phyloP scores from a whole-genome alignment of 164 flowering plant species.

The Hamamelis virginiana region DNA sequence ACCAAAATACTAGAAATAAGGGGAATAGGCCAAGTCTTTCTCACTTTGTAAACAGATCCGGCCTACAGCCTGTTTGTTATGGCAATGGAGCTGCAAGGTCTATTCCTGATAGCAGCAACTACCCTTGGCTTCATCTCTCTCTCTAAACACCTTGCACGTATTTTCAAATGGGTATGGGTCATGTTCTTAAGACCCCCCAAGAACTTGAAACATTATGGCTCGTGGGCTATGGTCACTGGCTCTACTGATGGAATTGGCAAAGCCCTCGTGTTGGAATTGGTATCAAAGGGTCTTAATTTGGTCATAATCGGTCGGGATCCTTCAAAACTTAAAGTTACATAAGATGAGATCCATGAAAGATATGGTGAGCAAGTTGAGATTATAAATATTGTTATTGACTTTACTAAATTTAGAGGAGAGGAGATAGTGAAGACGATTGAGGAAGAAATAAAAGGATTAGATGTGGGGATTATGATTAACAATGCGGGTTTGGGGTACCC shows the following conservation, averaged over 20 bases:
- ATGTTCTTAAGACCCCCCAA: no score
- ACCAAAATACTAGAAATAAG: no score
- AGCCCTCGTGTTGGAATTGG: slow-evolving; percentile 47
- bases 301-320: slow-evolving; percentile 52
- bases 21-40: no score
- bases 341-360: slow-evolving; percentile 20
- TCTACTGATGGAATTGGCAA: slow-evolving; percentile 68
- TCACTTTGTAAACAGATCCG: no score
- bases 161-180: slow-evolving; percentile 27
- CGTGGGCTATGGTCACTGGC: slow-evolving; percentile 48
- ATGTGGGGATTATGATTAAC: slow-evolving; percentile 58
- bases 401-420: slow-evolving; percentile 16
- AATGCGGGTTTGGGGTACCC: slow-evolving; percentile 48
- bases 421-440: slow-evolving; percentile 24
- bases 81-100: no score
- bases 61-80: no score
- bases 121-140: slow-evolving; percentile 23
- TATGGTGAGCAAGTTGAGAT: slow-evolving; percentile 13
- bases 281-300: slow-evolving; percentile 47
- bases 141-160: slow-evolving; percentile 1
- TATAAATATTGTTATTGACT: slow-evolving; percentile 32
- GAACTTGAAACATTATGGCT: no score
- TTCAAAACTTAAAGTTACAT: slow-evolving; percentile 28
- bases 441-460: no score
- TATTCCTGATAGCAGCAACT: no score